Evolutionary conservation across 2,329 filamentous ascomycete species (phyloP), one percentile per base, ranked within the genome.

Genomic region (Verticillium klebahnii): DNA sequence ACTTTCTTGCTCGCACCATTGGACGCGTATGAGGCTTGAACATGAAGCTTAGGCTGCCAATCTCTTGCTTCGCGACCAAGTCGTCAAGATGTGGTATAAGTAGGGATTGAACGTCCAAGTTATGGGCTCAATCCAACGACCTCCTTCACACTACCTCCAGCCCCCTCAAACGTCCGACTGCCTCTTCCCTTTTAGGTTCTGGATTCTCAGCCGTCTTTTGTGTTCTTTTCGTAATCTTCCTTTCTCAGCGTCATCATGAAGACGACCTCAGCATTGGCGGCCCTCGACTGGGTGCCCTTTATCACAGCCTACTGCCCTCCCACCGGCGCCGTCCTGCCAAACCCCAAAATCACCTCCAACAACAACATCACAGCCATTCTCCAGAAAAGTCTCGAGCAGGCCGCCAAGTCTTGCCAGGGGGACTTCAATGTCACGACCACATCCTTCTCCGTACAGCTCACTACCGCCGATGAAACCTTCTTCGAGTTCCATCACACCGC

Each of bases 401-500:
- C 19, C 19, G 45, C 19, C n/a, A 52, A 52, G 45, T 25, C 45
- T 8, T 52, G 45, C 9, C n/a, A 52, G 19, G 19, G 19, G 9
- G 45, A 52, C 39, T 58, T 40, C 23, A 57, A 57, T 17, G 14
- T 23, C 31, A 23, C 55, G 17, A 36, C 31, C 2, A 57, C 55
- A n/a, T 57, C 55, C 7, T 57, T 57, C 31, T 57, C 55, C 5
- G 15, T 57, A 1, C 8, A 17, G 15, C 19, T 57, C 31, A 57
- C 55, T 7, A 36, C 55, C 2, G 2, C 55, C n/a, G 32, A 57
- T 2, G 55, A 57, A 2, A 57, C 55, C 12, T 23, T 57, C 55
- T 57, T 57, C 55, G 55, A 57, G 32, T 57, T 57, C n/a, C 55
- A 57, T 32, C 55, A 57, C 32, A 57, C 55, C 55, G 77, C 78